Conservation (phyloP, 108 stramenopile genomes). For the Pseudonitzschia pungens region DNA sequence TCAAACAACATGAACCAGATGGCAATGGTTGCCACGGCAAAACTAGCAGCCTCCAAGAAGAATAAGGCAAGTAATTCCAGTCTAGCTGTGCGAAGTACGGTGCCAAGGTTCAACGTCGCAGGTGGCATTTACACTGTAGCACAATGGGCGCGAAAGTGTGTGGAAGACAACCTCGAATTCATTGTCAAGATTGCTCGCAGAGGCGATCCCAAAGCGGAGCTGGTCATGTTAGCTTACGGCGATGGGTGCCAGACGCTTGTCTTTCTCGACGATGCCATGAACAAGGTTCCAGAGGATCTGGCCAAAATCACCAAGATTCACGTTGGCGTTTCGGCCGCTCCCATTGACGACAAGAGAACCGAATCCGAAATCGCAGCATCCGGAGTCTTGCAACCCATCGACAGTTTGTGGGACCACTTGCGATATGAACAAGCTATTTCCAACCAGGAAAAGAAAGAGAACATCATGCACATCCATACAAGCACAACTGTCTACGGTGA, state of each 20-base stretch:
- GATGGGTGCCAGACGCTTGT: constrained; percentile 42
- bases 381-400: constrained; percentile 35
- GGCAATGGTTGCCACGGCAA: constrained; percentile 36
- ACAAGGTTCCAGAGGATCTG: constrained; percentile 29
- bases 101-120: constrained; percentile 23
- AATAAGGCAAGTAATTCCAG: constrained; percentile 17
- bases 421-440: constrained; percentile 17
- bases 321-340: constrained; percentile 27
- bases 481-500: constrained; percentile 22
- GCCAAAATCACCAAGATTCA: constrained; percentile 28
- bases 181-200: constrained; percentile 33
- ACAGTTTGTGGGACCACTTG: constrained; percentile 44
- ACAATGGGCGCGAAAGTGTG: constrained; percentile 34
- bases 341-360: constrained; percentile 13
- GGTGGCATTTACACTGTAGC: constrained; percentile 26
- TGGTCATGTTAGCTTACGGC: constrained; percentile 35
- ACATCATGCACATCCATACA: constrained; percentile 36
- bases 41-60: constrained; percentile 27
- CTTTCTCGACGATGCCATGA: constrained; percentile 32
- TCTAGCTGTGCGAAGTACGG: constrained; percentile 26
- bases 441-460: constrained; percentile 20
- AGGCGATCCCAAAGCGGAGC: constrained; percentile 17
- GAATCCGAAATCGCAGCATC: constrained; percentile 28
- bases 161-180: constrained; percentile 42
- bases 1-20: neutral